These are phyloP conservation scores for Lentinus polychrous DNA, from an alignment of 1,284 basidiomycete genomes.

Conservation along the genomic window DNA sequence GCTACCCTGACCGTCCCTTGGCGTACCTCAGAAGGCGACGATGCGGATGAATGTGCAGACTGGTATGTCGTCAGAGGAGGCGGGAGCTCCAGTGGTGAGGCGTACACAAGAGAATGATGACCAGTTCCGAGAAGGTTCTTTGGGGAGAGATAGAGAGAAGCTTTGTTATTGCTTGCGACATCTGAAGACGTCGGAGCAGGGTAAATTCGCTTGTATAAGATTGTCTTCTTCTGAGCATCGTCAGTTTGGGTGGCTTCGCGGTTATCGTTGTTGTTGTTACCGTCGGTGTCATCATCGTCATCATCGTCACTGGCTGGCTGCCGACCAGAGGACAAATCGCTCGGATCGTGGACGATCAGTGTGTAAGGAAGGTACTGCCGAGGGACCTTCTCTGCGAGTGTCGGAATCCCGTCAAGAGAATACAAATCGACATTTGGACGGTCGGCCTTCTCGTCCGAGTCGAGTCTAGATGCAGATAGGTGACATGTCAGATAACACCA, in stretches of 20 bases:
- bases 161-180: neutral
- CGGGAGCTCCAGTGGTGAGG: constrained; percentile 24
- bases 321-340: constrained; percentile 3
- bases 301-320: neutral
- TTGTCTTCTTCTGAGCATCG: neutral
- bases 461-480: neutral
- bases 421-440: neutral
- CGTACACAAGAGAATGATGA: constrained; percentile 26
- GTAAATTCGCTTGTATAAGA: constrained; percentile 20
- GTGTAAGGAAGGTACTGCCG: constrained; percentile 22
- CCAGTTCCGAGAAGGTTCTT: constrained; percentile 23
- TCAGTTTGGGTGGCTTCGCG: no score
- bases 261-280: no score
- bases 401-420: constrained; percentile 10
- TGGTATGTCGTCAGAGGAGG: constrained; percentile 13
- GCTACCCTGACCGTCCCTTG: constrained; percentile 24
- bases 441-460: neutral
- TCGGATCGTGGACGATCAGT: constrained; percentile 23
- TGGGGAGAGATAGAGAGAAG: constrained; percentile 20
- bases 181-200: constrained; percentile 11
- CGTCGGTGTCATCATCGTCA: neutral
- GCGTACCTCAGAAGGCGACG: constrained; percentile 11
- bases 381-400: constrained; percentile 23
- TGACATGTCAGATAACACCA: no score
- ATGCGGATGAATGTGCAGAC: neutral